Percentiles rank a stretch among this genome's conserved stretches.
Evolutionary conservation across 306 rosid species (phyloP).

Genomic region (Casuarina glauca): DNA sequence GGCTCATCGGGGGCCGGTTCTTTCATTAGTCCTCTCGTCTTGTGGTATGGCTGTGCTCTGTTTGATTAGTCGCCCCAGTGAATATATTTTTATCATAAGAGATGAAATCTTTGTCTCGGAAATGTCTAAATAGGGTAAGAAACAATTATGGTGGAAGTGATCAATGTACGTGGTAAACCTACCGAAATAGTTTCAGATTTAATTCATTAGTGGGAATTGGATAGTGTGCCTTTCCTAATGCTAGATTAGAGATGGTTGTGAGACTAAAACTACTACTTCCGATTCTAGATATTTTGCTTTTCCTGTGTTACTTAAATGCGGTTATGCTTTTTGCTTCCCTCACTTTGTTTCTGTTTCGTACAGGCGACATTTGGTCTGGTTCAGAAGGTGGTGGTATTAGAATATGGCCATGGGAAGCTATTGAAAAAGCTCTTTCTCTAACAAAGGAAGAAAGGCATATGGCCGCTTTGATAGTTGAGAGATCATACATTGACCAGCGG

Average conservation of each 20-base stretch:
- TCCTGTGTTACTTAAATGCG: conserved; percentile 14
- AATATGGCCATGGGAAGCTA: conserved; percentile 94
- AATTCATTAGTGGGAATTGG: neutral
- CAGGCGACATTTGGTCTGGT: conserved; percentile 98
- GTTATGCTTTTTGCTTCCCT: conserved; percentile 23
- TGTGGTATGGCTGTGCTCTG: conserved; percentile 31
- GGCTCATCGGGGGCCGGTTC: conserved; percentile 64
- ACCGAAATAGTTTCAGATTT: neutral
- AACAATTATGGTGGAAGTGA: neutral
- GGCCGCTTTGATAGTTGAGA: conserved; percentile 67
- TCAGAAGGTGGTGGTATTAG: conserved; percentile 82
- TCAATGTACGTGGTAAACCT: neutral
- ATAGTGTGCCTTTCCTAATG: neutral
- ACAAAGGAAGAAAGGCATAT: conserved; percentile 62
- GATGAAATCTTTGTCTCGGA: neutral
- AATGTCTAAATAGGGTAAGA: neutral
- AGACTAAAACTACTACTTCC: neutral
- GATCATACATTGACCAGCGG: conserved; percentile 90
- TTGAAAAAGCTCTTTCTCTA: conserved; percentile 66
- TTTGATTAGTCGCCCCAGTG: neutral
- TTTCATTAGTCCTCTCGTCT: conserved; percentile 44
- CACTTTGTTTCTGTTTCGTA: conserved; percentile 10
- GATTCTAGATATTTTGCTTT: neutral
- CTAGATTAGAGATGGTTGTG: neutral
- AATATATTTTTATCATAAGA: neutral